A percentile compares a stretch with the other conserved stretches of the same genome.
Evolutionary conservation across 2,329 filamentous ascomycete species (phyloP).

Genomic region (Tolypocladium endophyticum): DNA sequence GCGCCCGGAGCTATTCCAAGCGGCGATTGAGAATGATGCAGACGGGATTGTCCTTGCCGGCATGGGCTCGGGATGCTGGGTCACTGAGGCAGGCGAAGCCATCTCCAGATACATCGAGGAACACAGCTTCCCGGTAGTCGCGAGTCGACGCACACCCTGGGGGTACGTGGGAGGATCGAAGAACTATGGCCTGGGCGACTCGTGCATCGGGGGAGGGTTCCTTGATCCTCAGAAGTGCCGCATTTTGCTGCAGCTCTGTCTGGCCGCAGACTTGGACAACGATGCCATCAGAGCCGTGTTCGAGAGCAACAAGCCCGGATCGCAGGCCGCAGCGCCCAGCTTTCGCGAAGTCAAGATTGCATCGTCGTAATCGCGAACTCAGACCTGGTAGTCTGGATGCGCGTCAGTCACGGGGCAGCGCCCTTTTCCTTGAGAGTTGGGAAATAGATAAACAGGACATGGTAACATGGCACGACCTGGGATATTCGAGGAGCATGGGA

Average conservation of each 20-base stretch:
- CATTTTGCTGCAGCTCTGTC: slow-evolving; percentile 36
- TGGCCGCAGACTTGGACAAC: slow-evolving; percentile 15
- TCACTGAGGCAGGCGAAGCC: slow-evolving; percentile 23
- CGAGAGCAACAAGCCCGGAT: slow-evolving; percentile 6
- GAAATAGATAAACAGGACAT: neutral
- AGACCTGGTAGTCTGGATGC: neutral
- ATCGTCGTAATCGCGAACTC: neutral
- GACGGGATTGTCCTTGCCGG: slow-evolving; percentile 45
- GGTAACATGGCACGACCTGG: neutral
- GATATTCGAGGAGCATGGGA: neutral
- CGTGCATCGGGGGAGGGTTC: slow-evolving; percentile 31
- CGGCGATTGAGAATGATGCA: slow-evolving; percentile 37
- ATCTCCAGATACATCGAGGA: slow-evolving; percentile 32
- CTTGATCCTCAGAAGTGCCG: slow-evolving; percentile 46
- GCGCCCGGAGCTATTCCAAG: slow-evolving; percentile 32
- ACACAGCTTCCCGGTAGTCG: slow-evolving; percentile 34
- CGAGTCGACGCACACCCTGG: slow-evolving; percentile 38
- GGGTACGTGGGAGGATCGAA: slow-evolving; percentile 36
- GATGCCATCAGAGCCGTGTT: slow-evolving; percentile 17
- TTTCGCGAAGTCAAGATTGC: neutral
- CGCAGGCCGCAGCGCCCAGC: neutral
- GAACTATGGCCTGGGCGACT: slow-evolving; percentile 14
- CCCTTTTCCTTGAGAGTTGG: neutral
- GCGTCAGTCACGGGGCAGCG: neutral
- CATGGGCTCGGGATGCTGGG: slow-evolving; percentile 42